These are phyloP conservation scores for Kazachstania martiniae DNA, from an alignment of 805 yeast species.

Conservation along the genomic window DNA sequence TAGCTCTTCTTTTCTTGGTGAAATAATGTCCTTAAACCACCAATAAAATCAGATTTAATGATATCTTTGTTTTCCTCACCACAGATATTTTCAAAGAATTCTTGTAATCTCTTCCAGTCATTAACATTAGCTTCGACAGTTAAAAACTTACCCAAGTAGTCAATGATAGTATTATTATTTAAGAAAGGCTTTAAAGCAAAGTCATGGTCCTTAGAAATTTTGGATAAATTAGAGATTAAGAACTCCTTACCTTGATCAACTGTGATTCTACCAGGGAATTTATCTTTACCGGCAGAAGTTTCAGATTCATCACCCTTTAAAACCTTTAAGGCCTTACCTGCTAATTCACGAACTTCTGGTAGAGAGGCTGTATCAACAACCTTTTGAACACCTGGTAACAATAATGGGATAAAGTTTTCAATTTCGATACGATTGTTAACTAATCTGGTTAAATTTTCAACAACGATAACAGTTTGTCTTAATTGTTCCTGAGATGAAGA, in stretches of 20 bases:
- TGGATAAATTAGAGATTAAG: slow-evolving; percentile 20
- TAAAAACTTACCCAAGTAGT: slow-evolving; percentile 43
- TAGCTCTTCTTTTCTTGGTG: slow-evolving; percentile 37
- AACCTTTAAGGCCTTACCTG: slow-evolving; percentile 74
- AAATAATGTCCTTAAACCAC: slow-evolving; percentile 43
- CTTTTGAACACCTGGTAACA: slow-evolving; percentile 84
- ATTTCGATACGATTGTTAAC: slow-evolving; percentile 91
- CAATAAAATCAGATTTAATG: slow-evolving; percentile 32
- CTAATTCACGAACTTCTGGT: slow-evolving; percentile 94
- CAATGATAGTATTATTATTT: slow-evolving; percentile 26
- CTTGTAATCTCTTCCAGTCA: slow-evolving; percentile 54
- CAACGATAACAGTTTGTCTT: slow-evolving; percentile 92
- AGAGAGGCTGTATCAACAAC: slow-evolving; percentile 83
- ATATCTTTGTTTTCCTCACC: slow-evolving; percentile 28
- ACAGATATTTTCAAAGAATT: slow-evolving; percentile 38
- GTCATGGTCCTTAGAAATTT: slow-evolving; percentile 5
- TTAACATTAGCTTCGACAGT: slow-evolving; percentile 61
- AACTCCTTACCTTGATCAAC: slow-evolving; percentile 41
- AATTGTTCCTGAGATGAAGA: slow-evolving; percentile 91
- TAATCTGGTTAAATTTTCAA: slow-evolving; percentile 89
- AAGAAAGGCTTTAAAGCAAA: slow-evolving; percentile 16
- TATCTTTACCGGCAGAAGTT: slow-evolving; percentile 30
- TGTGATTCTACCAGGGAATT: slow-evolving; percentile 68
- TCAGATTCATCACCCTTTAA: slow-evolving; percentile 69
- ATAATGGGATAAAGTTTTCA: slow-evolving; percentile 72